phyloP scores from a whole-genome alignment of 140 eudicot species.

The Bidens hawaiensis region DNA sequence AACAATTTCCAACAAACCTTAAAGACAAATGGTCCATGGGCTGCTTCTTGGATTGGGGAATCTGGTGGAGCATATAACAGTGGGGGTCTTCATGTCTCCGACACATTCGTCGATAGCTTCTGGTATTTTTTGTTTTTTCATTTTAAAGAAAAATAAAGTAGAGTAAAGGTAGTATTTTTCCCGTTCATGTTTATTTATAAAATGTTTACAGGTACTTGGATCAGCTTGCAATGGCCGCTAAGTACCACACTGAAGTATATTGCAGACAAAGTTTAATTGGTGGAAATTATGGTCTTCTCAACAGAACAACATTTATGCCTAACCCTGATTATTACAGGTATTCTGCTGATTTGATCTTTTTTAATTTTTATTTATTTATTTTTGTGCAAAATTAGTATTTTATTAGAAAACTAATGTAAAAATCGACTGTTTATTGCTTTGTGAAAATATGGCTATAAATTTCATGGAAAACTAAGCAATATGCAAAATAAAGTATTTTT shows the following conservation, averaged over 20 bases:
- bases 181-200: slow-evolving; percentile 5
- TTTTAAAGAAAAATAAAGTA: neutral
- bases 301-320: slow-evolving; percentile 61
- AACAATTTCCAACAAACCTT: slow-evolving; percentile 40
- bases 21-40: slow-evolving; percentile 72
- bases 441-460: too few relatives aligned
- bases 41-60: slow-evolving; percentile 95
- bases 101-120: slow-evolving; percentile 78
- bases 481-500: too few relatives aligned
- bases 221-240: slow-evolving; percentile 91
- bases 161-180: neutral
- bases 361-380: neutral
- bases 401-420: too few relatives aligned
- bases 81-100: slow-evolving; percentile 74
- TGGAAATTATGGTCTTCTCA: slow-evolving; percentile 88
- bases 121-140: slow-evolving; percentile 44
- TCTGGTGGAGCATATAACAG: slow-evolving; percentile 95
- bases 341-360: neutral
- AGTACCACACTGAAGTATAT: slow-evolving; percentile 67
- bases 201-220: slow-evolving; percentile 68
- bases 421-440: too few relatives aligned
- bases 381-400: too few relatives aligned
- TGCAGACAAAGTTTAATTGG: slow-evolving; percentile 93
- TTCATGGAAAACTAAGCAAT: too few relatives aligned
- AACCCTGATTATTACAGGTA: slow-evolving; percentile 94